phyloP scores from a whole-genome alignment of 352 stramenopile species.

The Pythium dissimile region DNA sequence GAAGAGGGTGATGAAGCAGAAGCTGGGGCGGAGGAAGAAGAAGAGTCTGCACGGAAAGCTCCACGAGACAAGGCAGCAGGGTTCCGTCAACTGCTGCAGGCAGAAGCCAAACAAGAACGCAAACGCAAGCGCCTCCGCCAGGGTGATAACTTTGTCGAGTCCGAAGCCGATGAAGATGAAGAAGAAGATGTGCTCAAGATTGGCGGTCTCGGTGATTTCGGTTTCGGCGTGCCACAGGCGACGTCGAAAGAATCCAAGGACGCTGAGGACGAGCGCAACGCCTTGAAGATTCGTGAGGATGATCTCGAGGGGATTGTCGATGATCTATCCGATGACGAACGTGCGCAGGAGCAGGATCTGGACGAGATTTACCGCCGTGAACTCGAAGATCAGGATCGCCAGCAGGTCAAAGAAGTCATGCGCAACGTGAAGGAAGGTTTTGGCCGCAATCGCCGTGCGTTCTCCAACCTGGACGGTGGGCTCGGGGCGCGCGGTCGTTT shows the following conservation, averaged over 20 bases:
- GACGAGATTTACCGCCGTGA: constrained; percentile 75
- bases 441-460: constrained; percentile 75
- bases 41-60: constrained; percentile 6
- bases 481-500: constrained; percentile 71
- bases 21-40: constrained; percentile 16
- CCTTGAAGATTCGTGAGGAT: constrained; percentile 69
- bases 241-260: constrained; percentile 74
- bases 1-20: constrained; percentile 21
- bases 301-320: constrained; percentile 86
- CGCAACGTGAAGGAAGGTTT: constrained; percentile 88
- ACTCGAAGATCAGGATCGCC: constrained; percentile 58
- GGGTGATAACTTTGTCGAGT: constrained; percentile 67
- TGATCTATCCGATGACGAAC: constrained; percentile 82
- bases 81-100: constrained; percentile 62
- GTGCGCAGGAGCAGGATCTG: constrained; percentile 52
- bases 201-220: constrained; percentile 76
- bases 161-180: constrained; percentile 83
- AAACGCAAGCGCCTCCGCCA: constrained; percentile 58
- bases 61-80: constrained; percentile 65
- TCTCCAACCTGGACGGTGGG: constrained; percentile 49
- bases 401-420: constrained; percentile 83
- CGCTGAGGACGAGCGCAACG: constrained; percentile 69
- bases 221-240: constrained; percentile 72
- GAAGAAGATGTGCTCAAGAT: constrained; percentile 84
- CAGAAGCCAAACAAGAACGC: constrained; percentile 48